Conservation (phyloP, 2,329 filamentous ascomycete species). For the Arthrobotrys sinensis region DNA sequence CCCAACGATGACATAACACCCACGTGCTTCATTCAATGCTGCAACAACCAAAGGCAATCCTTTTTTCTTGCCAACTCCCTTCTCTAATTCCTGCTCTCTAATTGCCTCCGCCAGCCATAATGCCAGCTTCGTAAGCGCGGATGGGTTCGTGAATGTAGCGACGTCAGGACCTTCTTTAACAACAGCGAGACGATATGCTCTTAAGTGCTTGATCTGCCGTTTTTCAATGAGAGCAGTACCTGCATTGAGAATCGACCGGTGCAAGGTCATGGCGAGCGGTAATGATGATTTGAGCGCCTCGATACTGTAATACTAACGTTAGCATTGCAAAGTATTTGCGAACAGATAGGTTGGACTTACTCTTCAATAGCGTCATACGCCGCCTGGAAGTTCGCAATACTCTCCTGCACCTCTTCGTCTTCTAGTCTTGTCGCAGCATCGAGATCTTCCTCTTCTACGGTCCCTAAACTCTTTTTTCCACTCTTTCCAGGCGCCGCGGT, state of each 20-base stretch:
- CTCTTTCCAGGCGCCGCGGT: slow-evolving; percentile 24
- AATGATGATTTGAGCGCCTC: slow-evolving; percentile 82
- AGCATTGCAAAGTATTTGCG: not conserved
- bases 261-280: slow-evolving; percentile 86
- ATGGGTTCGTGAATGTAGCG: slow-evolving; percentile 90
- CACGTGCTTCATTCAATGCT: slow-evolving; percentile 86
- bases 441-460: slow-evolving; percentile 69
- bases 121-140: slow-evolving; percentile 91
- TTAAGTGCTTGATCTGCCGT: slow-evolving; percentile 90
- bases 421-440: slow-evolving; percentile 67
- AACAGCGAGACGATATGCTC: slow-evolving; percentile 93
- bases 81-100: slow-evolving; percentile 87
- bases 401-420: slow-evolving; percentile 73
- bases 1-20: slow-evolving; percentile 92
- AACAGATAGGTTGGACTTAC: slow-evolving; percentile 68
- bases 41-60: slow-evolving; percentile 89
- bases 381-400: slow-evolving; percentile 78
- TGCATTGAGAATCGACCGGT: slow-evolving; percentile 92
- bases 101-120: slow-evolving; percentile 96
- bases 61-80: slow-evolving; percentile 74
- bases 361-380: slow-evolving; percentile 81
- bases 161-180: slow-evolving; percentile 96
- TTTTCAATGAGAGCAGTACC: slow-evolving; percentile 93
- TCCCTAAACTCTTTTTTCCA: not conserved
- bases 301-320: slow-evolving; percentile 74